These are phyloP conservation scores for Prunus mume DNA, from an alignment of 306 rosid species.

Conservation along the genomic window DNA sequence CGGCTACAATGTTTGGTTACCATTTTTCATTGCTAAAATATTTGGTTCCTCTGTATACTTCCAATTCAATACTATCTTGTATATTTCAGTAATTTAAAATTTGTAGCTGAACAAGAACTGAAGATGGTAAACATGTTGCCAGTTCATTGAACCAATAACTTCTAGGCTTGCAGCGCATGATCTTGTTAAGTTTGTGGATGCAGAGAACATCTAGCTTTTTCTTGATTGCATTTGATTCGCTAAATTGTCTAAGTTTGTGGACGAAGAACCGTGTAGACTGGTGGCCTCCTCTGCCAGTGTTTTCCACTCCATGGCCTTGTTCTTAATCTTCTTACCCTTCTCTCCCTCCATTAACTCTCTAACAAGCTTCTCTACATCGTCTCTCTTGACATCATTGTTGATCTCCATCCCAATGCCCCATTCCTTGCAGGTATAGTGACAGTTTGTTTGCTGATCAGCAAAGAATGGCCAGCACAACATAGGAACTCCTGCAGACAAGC, in stretches of 20 bases:
- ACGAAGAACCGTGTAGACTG: background rate
- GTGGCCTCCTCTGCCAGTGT: background rate
- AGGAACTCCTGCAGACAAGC: background rate
- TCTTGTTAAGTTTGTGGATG: too few species aligned
- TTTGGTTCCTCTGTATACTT: too few species aligned
- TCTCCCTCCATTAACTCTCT: background rate
- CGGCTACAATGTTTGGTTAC: too few species aligned
- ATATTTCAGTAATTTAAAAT: too few species aligned
- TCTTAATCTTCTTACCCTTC: background rate
- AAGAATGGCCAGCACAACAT: constrained; percentile 3
- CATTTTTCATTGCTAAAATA: too few species aligned
- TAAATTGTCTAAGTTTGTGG: background rate
- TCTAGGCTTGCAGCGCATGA: too few species aligned
- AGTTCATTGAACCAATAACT: too few species aligned
- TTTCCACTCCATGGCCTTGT: background rate
- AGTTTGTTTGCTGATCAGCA: background rate
- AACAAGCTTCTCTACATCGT: background rate
- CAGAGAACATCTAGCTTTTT: background rate
- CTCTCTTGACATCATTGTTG: background rate
- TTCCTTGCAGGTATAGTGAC: background rate
- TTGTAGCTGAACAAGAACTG: too few species aligned
- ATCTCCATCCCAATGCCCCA: constrained; percentile 17
- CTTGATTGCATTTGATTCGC: background rate
- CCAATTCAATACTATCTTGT: too few species aligned
- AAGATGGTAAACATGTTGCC: too few species aligned